Evolutionary conservation across 257 asterid genomes (phyloP).

Genomic region (Solanum appendiculatum): DNA sequence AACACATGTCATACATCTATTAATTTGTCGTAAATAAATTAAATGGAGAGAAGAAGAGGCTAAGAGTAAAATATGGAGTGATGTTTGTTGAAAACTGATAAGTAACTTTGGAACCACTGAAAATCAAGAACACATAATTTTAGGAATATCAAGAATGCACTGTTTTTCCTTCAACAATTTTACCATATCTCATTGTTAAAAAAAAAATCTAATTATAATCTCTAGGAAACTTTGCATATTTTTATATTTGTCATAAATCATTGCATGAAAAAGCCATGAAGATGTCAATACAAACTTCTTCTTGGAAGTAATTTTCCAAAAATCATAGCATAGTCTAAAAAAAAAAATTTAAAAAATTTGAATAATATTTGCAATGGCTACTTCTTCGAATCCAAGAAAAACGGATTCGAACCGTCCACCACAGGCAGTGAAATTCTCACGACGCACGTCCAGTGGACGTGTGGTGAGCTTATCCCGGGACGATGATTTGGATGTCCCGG

Average conservation of each 20-base stretch:
- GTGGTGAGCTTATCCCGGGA: constrained; percentile 62
- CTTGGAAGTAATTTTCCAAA: neutral
- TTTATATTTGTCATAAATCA: neutral
- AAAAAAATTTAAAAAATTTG: no score
- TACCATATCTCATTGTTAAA: neutral
- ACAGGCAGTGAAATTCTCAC: constrained; percentile 54
- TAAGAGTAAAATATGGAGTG: constrained; percentile 21
- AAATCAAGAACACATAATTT: neutral
- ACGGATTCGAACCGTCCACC: constrained; percentile 24
- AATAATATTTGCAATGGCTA: constrained; percentile 10
- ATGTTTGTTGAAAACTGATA: constrained; percentile 6
- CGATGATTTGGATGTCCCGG: constrained; percentile 49
- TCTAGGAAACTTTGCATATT: neutral
- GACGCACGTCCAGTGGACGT: constrained; percentile 69
- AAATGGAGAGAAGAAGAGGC: constrained; percentile 14
- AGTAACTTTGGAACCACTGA: neutral
- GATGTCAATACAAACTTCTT: neutral
- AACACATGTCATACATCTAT: neutral
- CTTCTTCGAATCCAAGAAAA: constrained; percentile 25
- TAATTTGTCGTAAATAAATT: neutral
- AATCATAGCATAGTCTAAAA: neutral
- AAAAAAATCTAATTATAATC: no score
- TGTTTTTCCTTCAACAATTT: neutral
- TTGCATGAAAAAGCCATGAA: constrained; percentile 1
- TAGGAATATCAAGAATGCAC: neutral